These are phyloP conservation scores for Komagataella phaffii DNA, from an alignment of 805 yeast species.

Conservation along the genomic window DNA sequence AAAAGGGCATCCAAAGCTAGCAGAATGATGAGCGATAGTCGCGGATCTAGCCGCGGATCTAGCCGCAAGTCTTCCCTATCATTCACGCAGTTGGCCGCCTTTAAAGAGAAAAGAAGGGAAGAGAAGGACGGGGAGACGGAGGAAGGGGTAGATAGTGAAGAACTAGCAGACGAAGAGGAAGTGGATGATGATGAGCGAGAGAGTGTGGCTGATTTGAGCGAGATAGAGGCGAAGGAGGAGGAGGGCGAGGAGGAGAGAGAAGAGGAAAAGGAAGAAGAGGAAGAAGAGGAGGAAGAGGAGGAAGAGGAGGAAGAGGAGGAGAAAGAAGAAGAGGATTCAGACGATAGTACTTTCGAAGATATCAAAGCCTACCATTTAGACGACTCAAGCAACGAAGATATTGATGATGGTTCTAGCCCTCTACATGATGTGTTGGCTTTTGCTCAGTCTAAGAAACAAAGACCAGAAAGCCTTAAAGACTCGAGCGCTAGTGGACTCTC, in stretches of 20 bases:
- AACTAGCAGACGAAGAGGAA: background rate
- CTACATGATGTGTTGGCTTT: background rate
- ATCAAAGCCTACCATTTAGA: conserved; percentile 9
- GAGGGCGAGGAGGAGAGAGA: background rate
- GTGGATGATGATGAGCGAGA: background rate
- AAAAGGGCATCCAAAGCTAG: conserved; percentile 28
- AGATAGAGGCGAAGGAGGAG: background rate
- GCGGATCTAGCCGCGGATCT: background rate
- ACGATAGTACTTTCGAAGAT: conserved; percentile 8
- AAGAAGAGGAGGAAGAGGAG: background rate
- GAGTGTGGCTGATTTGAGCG: background rate
- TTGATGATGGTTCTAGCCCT: background rate
- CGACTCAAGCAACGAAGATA: conserved; percentile 16
- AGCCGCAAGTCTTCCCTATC: background rate
- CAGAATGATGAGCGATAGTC: background rate
- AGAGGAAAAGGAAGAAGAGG: background rate
- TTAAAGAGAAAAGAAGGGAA: too few relatives aligned
- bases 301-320: background rate
- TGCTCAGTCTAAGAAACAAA: background rate
- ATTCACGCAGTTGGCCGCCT: too few relatives aligned
- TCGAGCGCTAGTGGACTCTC: background rate
- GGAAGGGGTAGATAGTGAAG: background rate
- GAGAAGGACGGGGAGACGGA: background rate
- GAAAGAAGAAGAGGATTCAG: background rate
- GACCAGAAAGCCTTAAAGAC: background rate